Conservation (phyloP, 1,284 basidiomycete genomes). For the Pseudomicrostroma phylloplanum region DNA sequence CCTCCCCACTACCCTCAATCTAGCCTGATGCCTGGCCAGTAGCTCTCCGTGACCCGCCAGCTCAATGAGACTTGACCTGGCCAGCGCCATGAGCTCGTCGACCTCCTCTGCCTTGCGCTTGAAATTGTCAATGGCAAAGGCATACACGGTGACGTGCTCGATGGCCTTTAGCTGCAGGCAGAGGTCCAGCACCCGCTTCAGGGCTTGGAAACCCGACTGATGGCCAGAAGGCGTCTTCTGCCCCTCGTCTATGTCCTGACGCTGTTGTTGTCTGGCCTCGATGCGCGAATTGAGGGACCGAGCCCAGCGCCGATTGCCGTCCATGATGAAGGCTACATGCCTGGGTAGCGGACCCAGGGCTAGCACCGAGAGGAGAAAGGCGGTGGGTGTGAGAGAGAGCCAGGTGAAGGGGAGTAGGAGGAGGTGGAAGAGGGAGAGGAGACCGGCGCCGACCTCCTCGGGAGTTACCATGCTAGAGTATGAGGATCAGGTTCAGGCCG, state of each 20-base stretch:
- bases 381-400: conserved; percentile 3
- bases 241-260: too few relatives aligned
- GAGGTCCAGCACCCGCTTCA: conserved; percentile 58
- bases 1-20: conserved; percentile 76
- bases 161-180: conserved; percentile 41
- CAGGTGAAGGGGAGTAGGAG: not conserved
- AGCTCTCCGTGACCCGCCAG: conserved; percentile 66
- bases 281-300: conserved; percentile 50
- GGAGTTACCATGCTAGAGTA: too few relatives aligned
- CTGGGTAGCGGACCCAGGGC: conserved; percentile 70
- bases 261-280: conserved; percentile 17
- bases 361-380: conserved; percentile 18
- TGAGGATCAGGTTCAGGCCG: too few relatives aligned
- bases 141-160: conserved; percentile 75
- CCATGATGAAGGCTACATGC: conserved; percentile 96
- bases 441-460: too few relatives aligned
- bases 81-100: conserved; percentile 75
- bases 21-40: conserved; percentile 63
- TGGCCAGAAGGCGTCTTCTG: conserved; percentile 57
- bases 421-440: not conserved
- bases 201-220: conserved; percentile 71
- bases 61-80: conserved; percentile 73
- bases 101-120: conserved; percentile 81
- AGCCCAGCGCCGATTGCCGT: conserved; percentile 91
- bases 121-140: conserved; percentile 97